phyloP scores from a whole-genome alignment of 805 yeast species.

The Saturnispora saitoi region DNA sequence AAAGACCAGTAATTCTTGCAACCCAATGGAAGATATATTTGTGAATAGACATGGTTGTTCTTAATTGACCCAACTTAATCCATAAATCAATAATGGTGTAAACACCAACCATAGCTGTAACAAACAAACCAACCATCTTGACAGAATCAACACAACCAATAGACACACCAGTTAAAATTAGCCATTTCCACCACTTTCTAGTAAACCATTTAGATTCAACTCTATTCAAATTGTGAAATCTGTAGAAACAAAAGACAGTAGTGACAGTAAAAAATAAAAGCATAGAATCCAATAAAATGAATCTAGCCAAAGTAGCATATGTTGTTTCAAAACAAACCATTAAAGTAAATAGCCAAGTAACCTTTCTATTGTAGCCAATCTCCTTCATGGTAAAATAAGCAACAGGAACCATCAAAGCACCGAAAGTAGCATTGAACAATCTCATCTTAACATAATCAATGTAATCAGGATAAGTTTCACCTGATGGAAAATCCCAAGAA shows the following conservation, averaged over 20 bases:
- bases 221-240: slow-evolving; percentile 56
- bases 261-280: slow-evolving; percentile 79
- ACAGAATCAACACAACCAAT: slow-evolving; percentile 90
- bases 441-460: slow-evolving; percentile 82
- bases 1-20: slow-evolving; percentile 54
- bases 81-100: slow-evolving; percentile 87
- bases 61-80: slow-evolving; percentile 70
- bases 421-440: slow-evolving; percentile 75
- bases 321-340: slow-evolving; percentile 80
- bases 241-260: slow-evolving; percentile 64
- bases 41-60: slow-evolving; percentile 24
- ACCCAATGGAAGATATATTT: slow-evolving; percentile 60
- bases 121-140: slow-evolving; percentile 94
- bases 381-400: slow-evolving; percentile 76
- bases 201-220: slow-evolving; percentile 43
- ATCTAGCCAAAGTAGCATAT: slow-evolving; percentile 77
- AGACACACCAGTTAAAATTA: slow-evolving; percentile 70
- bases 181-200: slow-evolving; percentile 91
- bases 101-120: slow-evolving; percentile 80
- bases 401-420: slow-evolving; percentile 77
- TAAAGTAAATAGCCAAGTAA: slow-evolving; percentile 70
- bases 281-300: slow-evolving; percentile 88
- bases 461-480: slow-evolving; percentile 64
- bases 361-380: slow-evolving; percentile 60
- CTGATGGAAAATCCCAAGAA: slow-evolving; percentile 81